Evolutionary conservation across 805 yeast genomes (phyloP), one percentile per base, ranked within the genome.

Genomic region (Myxozyma kluyveri): DNA sequence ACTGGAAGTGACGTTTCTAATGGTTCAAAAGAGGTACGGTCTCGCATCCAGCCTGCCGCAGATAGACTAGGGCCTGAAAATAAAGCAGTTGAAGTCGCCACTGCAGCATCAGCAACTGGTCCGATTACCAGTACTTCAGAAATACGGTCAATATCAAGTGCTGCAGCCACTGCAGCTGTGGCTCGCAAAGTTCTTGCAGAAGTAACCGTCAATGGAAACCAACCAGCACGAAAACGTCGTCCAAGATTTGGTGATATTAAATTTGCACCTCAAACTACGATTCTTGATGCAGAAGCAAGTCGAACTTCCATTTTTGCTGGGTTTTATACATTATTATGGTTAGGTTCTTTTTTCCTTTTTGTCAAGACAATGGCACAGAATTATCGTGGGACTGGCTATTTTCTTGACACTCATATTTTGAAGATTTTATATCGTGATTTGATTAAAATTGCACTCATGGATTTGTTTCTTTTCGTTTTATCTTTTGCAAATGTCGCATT

Each of bases 261-360:
- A 23, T 80, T 81, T 59, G 59, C 60, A 21, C 63, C 68, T 6
- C 63, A 76, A 29, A 66, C 76, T 3, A 67, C 78, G 5, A 81
- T 84, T 17, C 74, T 84, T 55, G 90, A 84, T 63, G 69, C 75
- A 14, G 74, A 71, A 3, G 63, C 68, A 26, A 68, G 81, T 2
- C 71, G 72, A 35, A 43, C 60, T 35, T 62, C 69, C 14, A 49
- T 59, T 49, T 89, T 87, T 66, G 81, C 79, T 60, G 98, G 98
- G 1, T 77, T 93, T 54, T 91, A 82, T 67, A 83, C 88, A 3
- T 76, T 89, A 44, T 80, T 82, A 56, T 88, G 96, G 96, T 70
- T 86, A 49, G 78, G 79, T 3, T 76, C 82, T 3, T 82, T 77
- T 23, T 73, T 83, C 50, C 66, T 76, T 35, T 76, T 81, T 51